Evolutionary conservation across 768 basidiomycete species (phyloP), one percentile per base, ranked within the genome.

Genomic region (Xerocomus spinulosus): DNA sequence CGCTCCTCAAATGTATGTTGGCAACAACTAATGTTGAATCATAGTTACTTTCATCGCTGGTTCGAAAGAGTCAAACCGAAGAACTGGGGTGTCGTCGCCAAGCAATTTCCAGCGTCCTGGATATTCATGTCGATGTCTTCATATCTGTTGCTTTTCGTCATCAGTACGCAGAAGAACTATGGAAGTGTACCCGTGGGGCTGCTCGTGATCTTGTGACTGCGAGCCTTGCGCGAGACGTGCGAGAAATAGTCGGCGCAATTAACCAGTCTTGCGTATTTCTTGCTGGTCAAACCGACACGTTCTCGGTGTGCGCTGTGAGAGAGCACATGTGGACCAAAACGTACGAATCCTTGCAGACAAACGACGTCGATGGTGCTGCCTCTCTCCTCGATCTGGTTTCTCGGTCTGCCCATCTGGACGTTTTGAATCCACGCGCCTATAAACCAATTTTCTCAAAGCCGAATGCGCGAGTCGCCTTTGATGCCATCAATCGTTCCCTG

Each of bases 261-360:
- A 57, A 30, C 17, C 55, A 58, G n/a, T 65, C 76, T 9, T 70
- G 54, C 42, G 53, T 37, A 26, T 68, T 57, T 49, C 68, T 69
- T 49, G 68, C 66, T 4, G 66, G 58, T 17, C 56, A 52, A 33
- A 49, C 48, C 6, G 48, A 67, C 14, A 55, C 42, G 17, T 69
- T 77, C 40, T 61, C 70, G 5, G 57, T 58, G 9, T 64, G 75
- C 42, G 56, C 64, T 20, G 67, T 86, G 39, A 77, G 77, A 41
- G 73, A 75, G 38, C 76, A 76, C 37, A 64, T 90, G 26, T 97
- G 94, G 94, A 70, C 67, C 44, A 77, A 74, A 53, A 68, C 80
- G 3, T 93, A 87, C 56, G 73, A 78, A 9, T 69, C 71, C 6
- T 62, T 92, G 4, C 74, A 77, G 37, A 72, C 77, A 17, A 70